A percentile compares a stretch with the other conserved stretches of the same genome.
Evolutionary conservation across 2,329 filamentous ascomycete species (phyloP).

Genomic region (Ophiostoma ulmi): DNA sequence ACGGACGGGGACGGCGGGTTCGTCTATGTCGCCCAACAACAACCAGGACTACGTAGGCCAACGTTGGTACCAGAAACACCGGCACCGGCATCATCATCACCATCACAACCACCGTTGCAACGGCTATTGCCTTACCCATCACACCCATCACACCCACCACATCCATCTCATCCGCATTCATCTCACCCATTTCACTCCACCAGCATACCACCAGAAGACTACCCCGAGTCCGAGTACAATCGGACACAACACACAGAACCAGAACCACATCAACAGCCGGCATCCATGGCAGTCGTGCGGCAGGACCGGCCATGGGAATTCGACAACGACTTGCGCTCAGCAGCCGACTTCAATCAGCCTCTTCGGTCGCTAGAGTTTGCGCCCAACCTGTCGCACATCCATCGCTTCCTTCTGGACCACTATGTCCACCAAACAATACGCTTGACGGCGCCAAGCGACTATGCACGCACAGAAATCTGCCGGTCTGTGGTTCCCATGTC

Average conservation of each 20-base stretch:
- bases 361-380: not conserved
- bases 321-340: not conserved
- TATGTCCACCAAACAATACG: conserved; percentile 25
- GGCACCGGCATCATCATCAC: not conserved
- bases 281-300: not conserved
- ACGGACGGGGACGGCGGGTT: conserved; percentile 13
- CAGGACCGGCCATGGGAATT: conserved; percentile 1
- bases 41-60: not conserved
- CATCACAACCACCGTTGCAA: not conserved
- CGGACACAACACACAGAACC: not conserved
- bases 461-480: conserved; percentile 23
- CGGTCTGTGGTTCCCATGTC: conserved; percentile 24
- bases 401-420: conserved; percentile 24
- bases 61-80: not conserved
- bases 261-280: not conserved
- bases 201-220: not conserved
- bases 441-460: conserved; percentile 24
- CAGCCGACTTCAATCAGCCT: not conserved
- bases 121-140: not conserved
- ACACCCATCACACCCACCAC: not conserved
- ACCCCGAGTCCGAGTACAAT: not conserved
- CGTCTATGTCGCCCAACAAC: conserved; percentile 18
- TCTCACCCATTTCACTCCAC: not conserved
- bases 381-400: conserved; percentile 3
- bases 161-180: not conserved